Base-by-base conservation (phyloP, 2,329 filamentous ascomycete genomes). In the Aspergillus ustus region DNA sequence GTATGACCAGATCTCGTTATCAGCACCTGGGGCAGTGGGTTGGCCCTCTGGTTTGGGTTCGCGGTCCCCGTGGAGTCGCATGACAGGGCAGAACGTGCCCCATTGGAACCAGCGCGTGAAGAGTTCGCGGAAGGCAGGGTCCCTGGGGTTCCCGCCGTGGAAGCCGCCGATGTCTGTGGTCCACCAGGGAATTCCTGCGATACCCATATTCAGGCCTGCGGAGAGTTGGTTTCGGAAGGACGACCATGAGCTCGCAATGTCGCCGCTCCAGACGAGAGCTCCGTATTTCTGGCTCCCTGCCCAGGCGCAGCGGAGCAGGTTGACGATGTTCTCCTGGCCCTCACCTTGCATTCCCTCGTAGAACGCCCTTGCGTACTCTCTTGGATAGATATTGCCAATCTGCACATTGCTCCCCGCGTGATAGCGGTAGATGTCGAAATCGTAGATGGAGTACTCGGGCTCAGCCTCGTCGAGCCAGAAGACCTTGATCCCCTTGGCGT, bases 401-500 rank as follows among this genome's bases (percentile, higher is more conserved):
- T 78, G 74, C 6, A 86, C 65, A 61, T 85, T 84, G 3, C 83
- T 76, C 0, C 86, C 86, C 1, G 76, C 74, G 63, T 85, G 79
- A 72, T 89, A 89, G 19, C 87, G 83, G 70, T 86, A 90, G 65
- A 85, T 86, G 59, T 90, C 88, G 68, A 89, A 90, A 70, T 90
- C 86, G 70, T 90, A 90, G 11, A 81, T 80, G 0, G 75, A 79
- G 67, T 89, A 90, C 70, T 90, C 87, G 7, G 66, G 87, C 67
- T 90, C 88, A 0, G 88, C 88, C 70, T 90, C 88, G 66, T 91
- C 88, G 0, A 90, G 81, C 88, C 88, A 90, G 73, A 90, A 90
- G 0, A 85, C 74, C 61, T 83, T 82, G 72, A 90, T 86, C 2
- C 88, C 88, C 57, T 84, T 85, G 52, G 81, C 73, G 67, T 84